Evolutionary conservation across 371 early-diverging fungal species (phyloP), one percentile per base, ranked within the genome.

Genomic region (Batrachochytrium dendrobatidis): DNA sequence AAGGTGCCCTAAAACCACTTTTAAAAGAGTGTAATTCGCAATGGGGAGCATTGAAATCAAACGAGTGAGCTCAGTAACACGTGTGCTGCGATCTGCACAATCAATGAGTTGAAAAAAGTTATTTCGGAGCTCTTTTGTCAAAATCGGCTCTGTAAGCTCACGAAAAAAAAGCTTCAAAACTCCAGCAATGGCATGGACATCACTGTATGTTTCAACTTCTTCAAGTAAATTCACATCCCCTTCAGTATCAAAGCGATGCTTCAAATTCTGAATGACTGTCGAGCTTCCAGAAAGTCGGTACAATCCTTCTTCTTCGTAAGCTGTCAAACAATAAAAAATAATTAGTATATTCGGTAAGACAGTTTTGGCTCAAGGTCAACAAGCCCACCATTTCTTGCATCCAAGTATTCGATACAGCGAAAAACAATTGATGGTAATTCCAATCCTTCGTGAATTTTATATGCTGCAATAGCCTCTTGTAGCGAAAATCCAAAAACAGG

Each of bases 371-470:
- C 12, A n/a, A 4, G 60, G 20, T 26, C 31, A 31, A 46, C 7
- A 8, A 54, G 24, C 2, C n/a, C 73, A 18, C 87, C 89, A 52
- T 85, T 77, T 63, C 85, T 89, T 0, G 83, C 81, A 59, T 97
- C 95, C 48, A 97, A 70, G 59, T 87, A 97, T 71, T 97, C 95
- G 56, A 97, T 91, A 60, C 95, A 93, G 3, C 98, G 84, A 69
- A 88, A 92, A 3, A 94, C 87, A 29, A 96, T 87, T 0, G 94
- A 86, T 3, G 98, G 98, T 8, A 96, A 70, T 29, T 86, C 84
- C 59, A 87, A 85, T 17, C 81, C 80, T 29, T 88, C 90, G 30
- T 80, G 80, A 18, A 85, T 68, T 15, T 65, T 56, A 6, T 70
- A 61, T 12, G 61, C 29, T 8, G 59, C 64, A 5, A 72, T 53